phyloP scores from a whole-genome alignment of 2,329 filamentous ascomycete species.

The Aspergillus fijiensis region DNA sequence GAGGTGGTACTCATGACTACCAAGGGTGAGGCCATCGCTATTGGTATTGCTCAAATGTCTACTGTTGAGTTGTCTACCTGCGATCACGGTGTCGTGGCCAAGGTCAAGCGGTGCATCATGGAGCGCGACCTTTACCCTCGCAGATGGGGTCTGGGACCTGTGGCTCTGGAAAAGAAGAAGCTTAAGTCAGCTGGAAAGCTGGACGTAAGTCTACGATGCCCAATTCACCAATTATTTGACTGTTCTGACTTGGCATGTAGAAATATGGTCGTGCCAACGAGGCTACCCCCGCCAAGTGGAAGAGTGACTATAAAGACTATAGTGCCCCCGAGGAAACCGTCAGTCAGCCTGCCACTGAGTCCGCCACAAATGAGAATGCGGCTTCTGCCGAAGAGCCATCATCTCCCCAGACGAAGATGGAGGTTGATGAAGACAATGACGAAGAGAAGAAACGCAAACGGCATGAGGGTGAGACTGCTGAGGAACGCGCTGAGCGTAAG shows the following conservation, averaged over 20 bases:
- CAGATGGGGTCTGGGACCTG: conserved; percentile 92
- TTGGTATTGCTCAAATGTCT: conserved; percentile 96
- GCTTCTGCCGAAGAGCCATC: conserved; percentile 29
- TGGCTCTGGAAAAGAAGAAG: conserved; percentile 98
- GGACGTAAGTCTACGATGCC: conserved; percentile 57
- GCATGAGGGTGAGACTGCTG: conserved; percentile 56
- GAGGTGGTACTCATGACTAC: conserved; percentile 98
- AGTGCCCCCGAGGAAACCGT: conserved; percentile 51
- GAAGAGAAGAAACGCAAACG: conserved; percentile 56
- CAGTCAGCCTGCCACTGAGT: conserved; percentile 48
- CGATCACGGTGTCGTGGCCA: conserved; percentile 95
- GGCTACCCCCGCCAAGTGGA: conserved; percentile 91
- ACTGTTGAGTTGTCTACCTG: conserved; percentile 95
- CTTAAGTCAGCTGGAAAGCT: conserved; percentile 97
- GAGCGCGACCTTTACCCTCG: conserved; percentile 96
- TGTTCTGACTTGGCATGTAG: conserved; percentile 37
- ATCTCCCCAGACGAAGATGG: conserved; percentile 41
- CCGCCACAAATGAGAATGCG: conserved; percentile 41
- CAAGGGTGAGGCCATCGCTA: conserved; percentile 96
- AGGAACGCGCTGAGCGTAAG: conserved; percentile 51
- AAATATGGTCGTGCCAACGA: conserved; percentile 95
- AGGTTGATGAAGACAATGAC: conserved; percentile 41
- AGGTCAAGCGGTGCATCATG: conserved; percentile 99
- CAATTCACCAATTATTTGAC: conserved; percentile 10
- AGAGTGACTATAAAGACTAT: conserved; percentile 88